Evolutionary conservation across 192 early-diverging fungal species (phyloP).

Genomic region (Coemansia sp.): DNA sequence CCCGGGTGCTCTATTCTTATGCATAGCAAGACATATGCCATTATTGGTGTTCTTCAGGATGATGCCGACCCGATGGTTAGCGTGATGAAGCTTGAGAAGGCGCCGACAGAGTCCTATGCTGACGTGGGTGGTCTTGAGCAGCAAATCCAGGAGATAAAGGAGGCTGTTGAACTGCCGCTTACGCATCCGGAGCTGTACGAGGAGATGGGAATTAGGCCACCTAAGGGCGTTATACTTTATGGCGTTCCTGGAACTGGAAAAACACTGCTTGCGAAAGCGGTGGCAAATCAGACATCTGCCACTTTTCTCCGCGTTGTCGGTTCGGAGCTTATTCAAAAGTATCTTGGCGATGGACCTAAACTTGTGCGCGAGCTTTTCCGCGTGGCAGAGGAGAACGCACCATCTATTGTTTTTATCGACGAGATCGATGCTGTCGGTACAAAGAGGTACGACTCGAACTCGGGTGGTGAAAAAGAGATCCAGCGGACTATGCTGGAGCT

Average conservation of each 20-base stretch:
- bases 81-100: conserved; percentile 99
- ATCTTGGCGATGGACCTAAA: conserved; percentile 97
- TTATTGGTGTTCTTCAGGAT: conserved; percentile 93
- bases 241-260: conserved; percentile 93
- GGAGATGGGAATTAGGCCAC: conserved; percentile 99
- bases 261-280: conserved; percentile 95
- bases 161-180: conserved; percentile 95
- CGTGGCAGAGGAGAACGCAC: conserved; percentile 93
- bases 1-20: conserved; percentile 94
- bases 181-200: conserved; percentile 97
- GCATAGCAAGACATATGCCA: conserved; percentile 88
- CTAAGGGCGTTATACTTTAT: conserved; percentile 96
- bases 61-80: conserved; percentile 98
- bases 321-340: conserved; percentile 98
- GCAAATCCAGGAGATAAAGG: conserved; percentile 98
- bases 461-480: conserved; percentile 95
- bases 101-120: conserved; percentile 97
- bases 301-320: conserved; percentile 98
- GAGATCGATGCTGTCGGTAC: conserved; percentile 99
- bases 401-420: conserved; percentile 99
- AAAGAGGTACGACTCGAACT: conserved; percentile 94
- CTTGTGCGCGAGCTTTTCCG: conserved; percentile 97
- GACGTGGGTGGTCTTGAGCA: conserved; percentile 97
- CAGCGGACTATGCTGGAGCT: conserved; percentile 98
- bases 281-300: conserved; percentile 97